These are phyloP conservation scores for Thelonectria blattea DNA, from an alignment of 2,329 filamentous ascomycete genomes.

Conservation along the genomic window DNA sequence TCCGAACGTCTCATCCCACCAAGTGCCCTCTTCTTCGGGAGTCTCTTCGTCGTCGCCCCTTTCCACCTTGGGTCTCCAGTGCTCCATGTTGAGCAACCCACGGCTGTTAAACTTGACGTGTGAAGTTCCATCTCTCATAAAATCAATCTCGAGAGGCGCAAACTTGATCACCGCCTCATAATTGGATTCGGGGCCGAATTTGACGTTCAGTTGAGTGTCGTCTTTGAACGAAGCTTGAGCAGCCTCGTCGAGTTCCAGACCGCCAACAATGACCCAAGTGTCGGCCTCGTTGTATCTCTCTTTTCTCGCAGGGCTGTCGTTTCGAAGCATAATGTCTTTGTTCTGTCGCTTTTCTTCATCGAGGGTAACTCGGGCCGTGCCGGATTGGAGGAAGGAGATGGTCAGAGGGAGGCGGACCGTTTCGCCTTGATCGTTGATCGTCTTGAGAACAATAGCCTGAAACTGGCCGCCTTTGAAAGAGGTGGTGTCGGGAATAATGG, in stretches of 20 bases:
- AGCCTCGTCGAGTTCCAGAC: slow-evolving; percentile 72
- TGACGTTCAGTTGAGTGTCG: slow-evolving; percentile 72
- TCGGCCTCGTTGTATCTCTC: slow-evolving; percentile 93
- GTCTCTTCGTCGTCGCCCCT: slow-evolving; percentile 61
- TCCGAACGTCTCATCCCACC: slow-evolving; percentile 98
- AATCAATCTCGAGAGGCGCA: slow-evolving; percentile 83
- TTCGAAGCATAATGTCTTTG: slow-evolving; percentile 85
- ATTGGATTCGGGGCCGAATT: slow-evolving; percentile 76
- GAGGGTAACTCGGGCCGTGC: slow-evolving; percentile 83
- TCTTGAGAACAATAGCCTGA: slow-evolving; percentile 82
- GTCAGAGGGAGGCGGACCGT: slow-evolving; percentile 81
- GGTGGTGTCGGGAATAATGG: slow-evolving; percentile 73
- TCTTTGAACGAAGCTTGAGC: slow-evolving; percentile 72
- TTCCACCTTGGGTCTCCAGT: slow-evolving; percentile 90
- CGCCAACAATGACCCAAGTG: slow-evolving; percentile 85
- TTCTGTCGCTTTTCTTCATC: slow-evolving; percentile 92
- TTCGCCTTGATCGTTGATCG: slow-evolving; percentile 65
- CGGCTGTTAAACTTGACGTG: slow-evolving; percentile 90
- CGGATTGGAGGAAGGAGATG: slow-evolving; percentile 88
- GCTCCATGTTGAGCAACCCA: slow-evolving; percentile 91
- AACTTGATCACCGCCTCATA: slow-evolving; percentile 87
- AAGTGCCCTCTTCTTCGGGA: slow-evolving; percentile 82
- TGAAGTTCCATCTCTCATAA: slow-evolving; percentile 79
- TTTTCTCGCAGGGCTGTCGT: slow-evolving; percentile 84
- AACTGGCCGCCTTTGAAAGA: slow-evolving; percentile 81